Conservation (phyloP, 2,329 filamentous ascomycete genomes). For the Beauveria rudraprayagi region DNA sequence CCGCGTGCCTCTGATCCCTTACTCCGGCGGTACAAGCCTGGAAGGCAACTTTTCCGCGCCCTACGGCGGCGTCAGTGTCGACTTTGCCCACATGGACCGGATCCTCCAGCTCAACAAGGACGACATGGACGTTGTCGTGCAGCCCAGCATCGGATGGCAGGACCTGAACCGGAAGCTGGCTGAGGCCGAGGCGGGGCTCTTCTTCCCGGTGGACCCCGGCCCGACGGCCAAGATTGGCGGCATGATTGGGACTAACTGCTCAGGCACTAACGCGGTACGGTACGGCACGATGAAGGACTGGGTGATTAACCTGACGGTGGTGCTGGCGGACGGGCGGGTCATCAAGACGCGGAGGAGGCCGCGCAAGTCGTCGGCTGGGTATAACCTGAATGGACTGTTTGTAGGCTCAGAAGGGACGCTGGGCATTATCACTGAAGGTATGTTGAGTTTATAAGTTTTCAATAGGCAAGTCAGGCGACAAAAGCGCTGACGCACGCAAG, state of each 20-base stretch:
- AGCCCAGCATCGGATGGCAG: constrained; percentile 90
- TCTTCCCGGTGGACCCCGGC: constrained; percentile 84
- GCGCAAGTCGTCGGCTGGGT: constrained; percentile 72
- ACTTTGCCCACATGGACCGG: constrained; percentile 81
- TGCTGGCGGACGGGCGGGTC: constrained; percentile 68
- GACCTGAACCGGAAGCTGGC: constrained; percentile 65
- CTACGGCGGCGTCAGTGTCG: constrained; percentile 78
- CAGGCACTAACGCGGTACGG: constrained; percentile 69
- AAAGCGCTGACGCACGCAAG: constrained; percentile 23
- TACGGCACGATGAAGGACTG: constrained; percentile 87
- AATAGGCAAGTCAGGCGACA: neutral
- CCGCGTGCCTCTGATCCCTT: constrained; percentile 76
- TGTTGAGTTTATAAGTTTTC: neutral
- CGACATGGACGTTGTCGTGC: constrained; percentile 89
- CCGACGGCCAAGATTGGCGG: constrained; percentile 69
- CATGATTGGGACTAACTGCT: constrained; percentile 74
- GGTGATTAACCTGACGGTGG: constrained; percentile 76
- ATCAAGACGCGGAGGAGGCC: constrained; percentile 75
- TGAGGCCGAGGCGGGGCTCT: constrained; percentile 66
- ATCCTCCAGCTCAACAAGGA: constrained; percentile 72
- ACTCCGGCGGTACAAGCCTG: constrained; percentile 76
- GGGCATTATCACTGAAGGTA: constrained; percentile 68
- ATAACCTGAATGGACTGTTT: constrained; percentile 74
- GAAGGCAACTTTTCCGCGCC: constrained; percentile 88
- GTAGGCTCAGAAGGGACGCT: constrained; percentile 76